phyloP scores from a whole-genome alignment of 169 alveolate genomes.

The Pseudocohnilembus persalinus region DNA sequence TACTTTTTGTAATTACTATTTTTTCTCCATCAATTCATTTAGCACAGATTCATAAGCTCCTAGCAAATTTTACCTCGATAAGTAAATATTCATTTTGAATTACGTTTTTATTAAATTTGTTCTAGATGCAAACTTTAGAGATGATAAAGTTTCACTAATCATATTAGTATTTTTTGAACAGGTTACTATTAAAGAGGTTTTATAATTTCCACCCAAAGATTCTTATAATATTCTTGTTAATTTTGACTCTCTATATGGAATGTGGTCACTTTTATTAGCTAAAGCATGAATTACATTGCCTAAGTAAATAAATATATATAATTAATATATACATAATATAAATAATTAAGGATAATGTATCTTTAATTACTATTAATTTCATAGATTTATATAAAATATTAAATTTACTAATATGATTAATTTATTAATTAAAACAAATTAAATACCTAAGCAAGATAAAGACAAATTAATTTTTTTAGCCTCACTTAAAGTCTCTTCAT shows the following conservation, averaged over 20 bases:
- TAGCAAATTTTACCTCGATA: too few species aligned
- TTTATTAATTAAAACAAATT: too few species aligned
- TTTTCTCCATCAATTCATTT: too few species aligned
- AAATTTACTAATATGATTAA: too few species aligned
- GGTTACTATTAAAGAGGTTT: constrained; percentile 54
- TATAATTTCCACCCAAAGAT: constrained; percentile 59
- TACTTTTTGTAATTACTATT: too few species aligned
- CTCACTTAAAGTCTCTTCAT: constrained; percentile 38
- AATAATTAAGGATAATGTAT: too few species aligned
- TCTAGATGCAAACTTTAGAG: constrained; percentile 65
- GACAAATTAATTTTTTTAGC: constrained; percentile 41
- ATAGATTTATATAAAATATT: too few species aligned
- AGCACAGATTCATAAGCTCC: too few species aligned
- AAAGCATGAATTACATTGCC: constrained; percentile 22
- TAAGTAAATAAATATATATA: not conserved
- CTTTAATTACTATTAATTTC: too few species aligned
- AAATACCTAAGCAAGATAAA: constrained; percentile 30
- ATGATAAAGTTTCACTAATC: constrained; percentile 47
- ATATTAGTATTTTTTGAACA: constrained; percentile 36
- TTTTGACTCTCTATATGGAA: constrained; percentile 65
- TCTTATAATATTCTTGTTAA: constrained; percentile 60
- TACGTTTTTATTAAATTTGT: constrained; percentile 45
- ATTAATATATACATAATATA: too few species aligned
- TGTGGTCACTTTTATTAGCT: constrained; percentile 36
- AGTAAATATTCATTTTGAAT: constrained; percentile 29